Conservation (phyloP, 2,329 filamentous ascomycete species). For the Neofusicoccum ribis region DNA sequence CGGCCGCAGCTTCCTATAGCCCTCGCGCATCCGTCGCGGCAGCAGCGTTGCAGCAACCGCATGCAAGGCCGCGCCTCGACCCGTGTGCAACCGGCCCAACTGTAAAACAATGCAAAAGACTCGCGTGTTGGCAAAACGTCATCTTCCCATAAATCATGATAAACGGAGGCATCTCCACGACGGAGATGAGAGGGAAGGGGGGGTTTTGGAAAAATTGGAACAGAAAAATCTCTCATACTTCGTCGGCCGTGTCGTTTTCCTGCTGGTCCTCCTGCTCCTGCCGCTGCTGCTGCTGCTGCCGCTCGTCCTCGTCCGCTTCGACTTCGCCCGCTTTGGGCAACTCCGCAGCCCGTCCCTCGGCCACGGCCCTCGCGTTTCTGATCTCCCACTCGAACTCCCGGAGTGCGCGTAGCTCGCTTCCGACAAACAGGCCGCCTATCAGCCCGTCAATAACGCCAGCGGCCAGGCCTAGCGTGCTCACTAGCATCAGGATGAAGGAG, state of each 20-base stretch:
- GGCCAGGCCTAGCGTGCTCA: conserved; percentile 75
- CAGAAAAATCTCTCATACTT: conserved; percentile 4
- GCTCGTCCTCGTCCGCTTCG: neutral
- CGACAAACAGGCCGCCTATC: conserved; percentile 83
- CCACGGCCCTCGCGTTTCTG: conserved; percentile 58
- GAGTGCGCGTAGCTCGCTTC: conserved; percentile 76
- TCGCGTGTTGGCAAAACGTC: conserved; percentile 14
- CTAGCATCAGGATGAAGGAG: conserved; percentile 74
- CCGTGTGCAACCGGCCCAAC: conserved; percentile 12
- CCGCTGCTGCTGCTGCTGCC: neutral
- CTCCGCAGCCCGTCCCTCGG: conserved; percentile 19
- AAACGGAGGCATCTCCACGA: neutral
- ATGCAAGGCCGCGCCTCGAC: conserved; percentile 10
- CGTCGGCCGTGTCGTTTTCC: neutral
- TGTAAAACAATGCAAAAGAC: neutral
- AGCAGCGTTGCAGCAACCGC: neutral
- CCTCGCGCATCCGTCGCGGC: conserved; percentile 3
- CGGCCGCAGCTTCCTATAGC: conserved; percentile 1
- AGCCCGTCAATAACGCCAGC: conserved; percentile 81
- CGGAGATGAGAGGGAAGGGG: neutral
- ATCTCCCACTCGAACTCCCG: conserved; percentile 96
- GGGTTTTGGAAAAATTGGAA: neutral
- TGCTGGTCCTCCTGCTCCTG: neutral
- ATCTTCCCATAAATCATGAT: conserved; percentile 1
- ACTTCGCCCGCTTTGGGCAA: conserved; percentile 23